A percentile compares a stretch with the other conserved stretches of the same genome.
Conservation (phyloP, 306 rosid species). For the Parietaria judaica region DNA sequence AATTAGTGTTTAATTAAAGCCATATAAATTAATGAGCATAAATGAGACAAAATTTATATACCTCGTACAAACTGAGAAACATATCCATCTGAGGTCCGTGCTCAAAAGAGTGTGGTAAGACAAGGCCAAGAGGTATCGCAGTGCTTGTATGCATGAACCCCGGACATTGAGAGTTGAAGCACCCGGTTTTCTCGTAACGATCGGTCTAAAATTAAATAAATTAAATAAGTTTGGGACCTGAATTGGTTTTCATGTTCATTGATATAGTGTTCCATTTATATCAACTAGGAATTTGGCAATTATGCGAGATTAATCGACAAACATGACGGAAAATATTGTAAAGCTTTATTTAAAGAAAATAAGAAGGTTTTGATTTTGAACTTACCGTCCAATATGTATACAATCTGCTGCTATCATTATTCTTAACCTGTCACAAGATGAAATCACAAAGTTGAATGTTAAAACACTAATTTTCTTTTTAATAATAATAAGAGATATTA, state of each 20-base stretch:
- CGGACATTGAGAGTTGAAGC: conserved; percentile 23
- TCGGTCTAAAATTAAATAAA: conserved; percentile 14
- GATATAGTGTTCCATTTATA: too few species aligned
- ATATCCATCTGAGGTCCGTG: conserved; percentile 15
- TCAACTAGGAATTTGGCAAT: too few species aligned
- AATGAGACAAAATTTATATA: background rate
- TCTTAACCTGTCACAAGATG: background rate
- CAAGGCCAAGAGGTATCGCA: conserved; percentile 10
- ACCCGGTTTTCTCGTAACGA: conserved; percentile 19
- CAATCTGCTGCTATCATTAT: conserved; percentile 5
- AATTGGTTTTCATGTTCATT: too few species aligned
- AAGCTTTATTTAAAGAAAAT: background rate
- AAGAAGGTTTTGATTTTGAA: background rate
- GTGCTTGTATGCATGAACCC: conserved; percentile 27
- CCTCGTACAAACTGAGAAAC: conserved; percentile 17
- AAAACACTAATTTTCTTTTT: too few species aligned
- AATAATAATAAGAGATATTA: too few species aligned
- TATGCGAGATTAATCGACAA: background rate
- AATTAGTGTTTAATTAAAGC: background rate
- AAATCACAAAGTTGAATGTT: background rate
- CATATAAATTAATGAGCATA: background rate
- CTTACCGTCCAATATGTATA: conserved; percentile 25
- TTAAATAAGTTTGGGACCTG: too few species aligned
- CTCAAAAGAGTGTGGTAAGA: conserved; percentile 17
- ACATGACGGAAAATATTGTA: background rate